These are phyloP conservation scores for Lepiota subincarnata DNA, from an alignment of 768 basidiomycete genomes.

Conservation along the genomic window DNA sequence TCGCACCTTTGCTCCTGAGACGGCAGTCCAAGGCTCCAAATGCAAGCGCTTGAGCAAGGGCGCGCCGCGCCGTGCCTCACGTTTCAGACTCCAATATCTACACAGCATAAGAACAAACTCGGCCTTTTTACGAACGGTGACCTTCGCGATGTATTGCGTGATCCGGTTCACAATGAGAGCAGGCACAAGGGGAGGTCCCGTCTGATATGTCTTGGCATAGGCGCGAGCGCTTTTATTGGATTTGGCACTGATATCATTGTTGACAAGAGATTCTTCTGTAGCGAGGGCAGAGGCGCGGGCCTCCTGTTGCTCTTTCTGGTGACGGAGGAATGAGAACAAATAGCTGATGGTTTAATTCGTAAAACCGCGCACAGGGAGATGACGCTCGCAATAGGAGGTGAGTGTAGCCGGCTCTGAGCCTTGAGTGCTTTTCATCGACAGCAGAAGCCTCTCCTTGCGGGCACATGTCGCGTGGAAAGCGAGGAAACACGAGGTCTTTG, in stretches of 20 bases:
- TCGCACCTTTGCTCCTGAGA: constrained; percentile 53
- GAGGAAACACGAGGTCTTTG: constrained; percentile 82
- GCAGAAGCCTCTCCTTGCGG: constrained; percentile 74
- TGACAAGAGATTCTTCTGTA: constrained; percentile 43
- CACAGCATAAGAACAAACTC: constrained; percentile 78
- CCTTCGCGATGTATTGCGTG: constrained; percentile 63
- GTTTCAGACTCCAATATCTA: constrained; percentile 96
- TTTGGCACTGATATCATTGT: constrained; percentile 34
- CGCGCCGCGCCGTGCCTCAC: constrained; percentile 90
- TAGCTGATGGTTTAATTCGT: neutral
- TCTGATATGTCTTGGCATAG: constrained; percentile 88
- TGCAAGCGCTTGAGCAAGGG: constrained; percentile 91
- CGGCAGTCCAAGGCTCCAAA: constrained; percentile 96
- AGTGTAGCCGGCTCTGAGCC: constrained; percentile 71
- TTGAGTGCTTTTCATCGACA: constrained; percentile 83
- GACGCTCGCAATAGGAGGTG: constrained; percentile 84
- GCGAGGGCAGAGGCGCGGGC: constrained; percentile 51
- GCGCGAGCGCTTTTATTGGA: constrained; percentile 81
- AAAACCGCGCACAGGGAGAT: constrained; percentile 68
- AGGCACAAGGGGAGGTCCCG: constrained; percentile 91
- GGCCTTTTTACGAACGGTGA: constrained; percentile 68
- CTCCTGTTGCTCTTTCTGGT: constrained; percentile 62
- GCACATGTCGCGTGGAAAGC: constrained; percentile 97
- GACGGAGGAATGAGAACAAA: neutral
- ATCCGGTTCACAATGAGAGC: constrained; percentile 79